Base-by-base conservation (phyloP, 495 filamentous ascomycete species). In the Podospora pseudoanserina region DNA sequence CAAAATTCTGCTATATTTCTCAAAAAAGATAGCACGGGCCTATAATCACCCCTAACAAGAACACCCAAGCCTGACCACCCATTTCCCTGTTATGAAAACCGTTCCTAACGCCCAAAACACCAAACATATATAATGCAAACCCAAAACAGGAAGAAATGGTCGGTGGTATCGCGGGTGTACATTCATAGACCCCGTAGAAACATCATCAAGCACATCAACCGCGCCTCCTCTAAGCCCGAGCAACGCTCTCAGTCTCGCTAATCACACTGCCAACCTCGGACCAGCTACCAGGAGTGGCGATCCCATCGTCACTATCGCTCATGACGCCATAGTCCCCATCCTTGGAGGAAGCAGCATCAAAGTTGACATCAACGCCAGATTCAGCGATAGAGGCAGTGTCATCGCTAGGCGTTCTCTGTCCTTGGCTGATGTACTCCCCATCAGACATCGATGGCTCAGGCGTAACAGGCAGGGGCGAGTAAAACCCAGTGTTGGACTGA, bases 211-310 rank as follows among this genome's bases (percentile, higher is more conserved):
- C 39, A 49, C 39, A 49, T 49, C 39, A 49, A 49, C 39, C 39
- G 9, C 39, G 39, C 59, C 67, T 11, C 4, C 23, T 59, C 68
- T 74, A 83, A 30, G 73, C 68, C 39, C 77, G 76, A 68, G 75
- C 68, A 44, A 67, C 71, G 59, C 67, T 73, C 68, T 86, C 84
- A 27, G 77, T 81, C 69, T 86, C 86, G 75, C 90, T 91, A 34
- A 91, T 80, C 39, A 88, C 86, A 72, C 91, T 93, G 18, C 89
- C 90, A 9, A 94, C 86, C 65, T 94, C 91, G 4, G 89, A 90
- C 91, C 91, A 94, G 76, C 87, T 91, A 39, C 85, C 84, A 0
- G 90, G 90, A 9, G 90, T 94, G 55, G 78, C 76, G 54, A 87
- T 81, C 6, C 86, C 88, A 19, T 83, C 85, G 19, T 82, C 89